phyloP scores from a whole-genome alignment of 2,329 filamentous ascomycete species.

The Colletotrichum nymphaeae region DNA sequence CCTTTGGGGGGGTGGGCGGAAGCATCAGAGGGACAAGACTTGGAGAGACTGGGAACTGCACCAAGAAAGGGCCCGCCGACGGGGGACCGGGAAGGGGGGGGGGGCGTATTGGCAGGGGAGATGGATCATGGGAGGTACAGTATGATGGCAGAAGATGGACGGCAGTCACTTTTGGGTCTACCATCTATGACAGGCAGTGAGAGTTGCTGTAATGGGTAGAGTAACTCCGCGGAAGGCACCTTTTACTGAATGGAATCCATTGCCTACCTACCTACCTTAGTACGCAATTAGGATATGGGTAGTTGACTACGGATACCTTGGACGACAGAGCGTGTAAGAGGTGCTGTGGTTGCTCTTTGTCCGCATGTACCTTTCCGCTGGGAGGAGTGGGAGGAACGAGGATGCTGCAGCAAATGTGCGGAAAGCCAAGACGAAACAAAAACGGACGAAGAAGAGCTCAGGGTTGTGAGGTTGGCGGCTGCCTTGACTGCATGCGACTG shows the following conservation, averaged over 20 bases:
- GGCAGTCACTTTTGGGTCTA: not conserved
- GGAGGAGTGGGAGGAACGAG: slow-evolving; percentile 34
- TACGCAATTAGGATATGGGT: not conserved
- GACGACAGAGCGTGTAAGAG: not conserved
- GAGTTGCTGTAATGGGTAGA: not conserved
- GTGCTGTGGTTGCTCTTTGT: not conserved
- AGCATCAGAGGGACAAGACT: slow-evolving; percentile 29
- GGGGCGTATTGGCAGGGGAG: slow-evolving; percentile 10
- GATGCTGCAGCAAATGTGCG: slow-evolving; percentile 6
- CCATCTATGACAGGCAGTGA: not conserved
- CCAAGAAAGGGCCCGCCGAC: slow-evolving; percentile 22
- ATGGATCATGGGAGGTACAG: slow-evolving; percentile 1
- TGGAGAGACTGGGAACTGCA: slow-evolving; percentile 15
- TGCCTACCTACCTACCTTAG: not conserved
- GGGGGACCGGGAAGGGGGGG: slow-evolving; percentile 18
- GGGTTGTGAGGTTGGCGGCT: not conserved
- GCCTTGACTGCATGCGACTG: not conserved
- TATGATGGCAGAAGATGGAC: slow-evolving; percentile 15
- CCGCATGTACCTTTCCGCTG: slow-evolving; percentile 24
- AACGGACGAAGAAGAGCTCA: slow-evolving; percentile 34
- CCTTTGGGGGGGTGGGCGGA: slow-evolving; percentile 6
- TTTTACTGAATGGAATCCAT: not conserved
- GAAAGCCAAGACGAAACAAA: slow-evolving; percentile 34
- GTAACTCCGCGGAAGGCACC: not conserved
- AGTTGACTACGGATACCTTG: not conserved